Evolutionary conservation across 1,284 basidiomycete genomes (phyloP).

Genomic region (Rhodotorula sp.): DNA sequence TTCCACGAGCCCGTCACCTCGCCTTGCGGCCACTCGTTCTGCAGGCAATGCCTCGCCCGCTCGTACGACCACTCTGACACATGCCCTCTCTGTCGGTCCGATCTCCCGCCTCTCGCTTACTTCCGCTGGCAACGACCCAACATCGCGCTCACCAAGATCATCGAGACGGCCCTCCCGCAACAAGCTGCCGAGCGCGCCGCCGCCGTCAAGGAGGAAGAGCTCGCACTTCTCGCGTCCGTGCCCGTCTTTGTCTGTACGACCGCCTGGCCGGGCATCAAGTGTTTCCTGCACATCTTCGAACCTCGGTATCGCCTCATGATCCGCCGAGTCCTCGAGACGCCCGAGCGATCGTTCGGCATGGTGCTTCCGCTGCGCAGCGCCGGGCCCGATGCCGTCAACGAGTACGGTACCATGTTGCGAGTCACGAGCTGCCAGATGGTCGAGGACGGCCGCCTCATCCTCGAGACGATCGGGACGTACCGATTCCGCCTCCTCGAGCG

Average conservation of each 20-base stretch:
- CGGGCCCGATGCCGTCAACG: constrained; percentile 52
- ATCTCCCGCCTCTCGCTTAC: constrained; percentile 40
- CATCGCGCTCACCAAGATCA: constrained; percentile 30
- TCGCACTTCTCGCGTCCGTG: constrained; percentile 45
- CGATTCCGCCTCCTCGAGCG: constrained; percentile 83
- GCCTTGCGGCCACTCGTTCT: constrained; percentile 94
- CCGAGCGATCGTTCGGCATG: constrained; percentile 82
- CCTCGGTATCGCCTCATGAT: constrained; percentile 90
- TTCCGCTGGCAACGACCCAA: constrained; percentile 38
- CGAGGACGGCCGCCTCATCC: constrained; percentile 81
- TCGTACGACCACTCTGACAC: constrained; percentile 77
- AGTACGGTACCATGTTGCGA: constrained; percentile 90
- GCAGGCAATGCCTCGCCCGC: constrained; percentile 79
- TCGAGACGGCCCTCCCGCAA: constrained; percentile 37
- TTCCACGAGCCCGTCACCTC: constrained; percentile 85
- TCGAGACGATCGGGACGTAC: constrained; percentile 78
- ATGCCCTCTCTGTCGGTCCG: constrained; percentile 77
- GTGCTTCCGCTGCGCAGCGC: constrained; percentile 61
- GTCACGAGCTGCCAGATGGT: constrained; percentile 83
- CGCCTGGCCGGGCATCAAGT: constrained; percentile 85
- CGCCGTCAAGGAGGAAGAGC: constrained; percentile 28
- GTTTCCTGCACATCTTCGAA: constrained; percentile 86
- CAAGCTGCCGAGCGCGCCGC: constrained; percentile 40
- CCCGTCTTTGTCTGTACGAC: constrained; percentile 89
- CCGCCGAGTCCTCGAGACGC: constrained; percentile 76